These are phyloP conservation scores for Carpinus viminea DNA, from an alignment of 306 rosid species.

Conservation along the genomic window DNA sequence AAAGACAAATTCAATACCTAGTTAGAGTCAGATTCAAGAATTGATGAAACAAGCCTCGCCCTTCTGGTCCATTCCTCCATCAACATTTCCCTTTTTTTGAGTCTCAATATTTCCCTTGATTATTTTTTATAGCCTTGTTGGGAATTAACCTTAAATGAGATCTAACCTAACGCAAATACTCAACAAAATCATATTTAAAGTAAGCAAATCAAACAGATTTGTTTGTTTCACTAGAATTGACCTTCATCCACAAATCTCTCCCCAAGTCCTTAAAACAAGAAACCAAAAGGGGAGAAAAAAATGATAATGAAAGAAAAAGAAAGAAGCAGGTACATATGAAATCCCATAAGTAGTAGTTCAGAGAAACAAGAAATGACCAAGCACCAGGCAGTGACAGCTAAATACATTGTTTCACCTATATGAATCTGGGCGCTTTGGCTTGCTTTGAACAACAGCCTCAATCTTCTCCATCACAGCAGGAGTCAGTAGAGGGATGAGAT, in stretches of 20 bases:
- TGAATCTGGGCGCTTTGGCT: slow-evolving; percentile 93
- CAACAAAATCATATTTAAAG: too few relatives aligned
- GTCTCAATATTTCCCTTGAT: too few relatives aligned
- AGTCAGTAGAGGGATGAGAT: slow-evolving; percentile 78
- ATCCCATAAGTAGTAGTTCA: neutral
- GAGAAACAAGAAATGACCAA: neutral
- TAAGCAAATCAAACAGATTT: too few relatives aligned
- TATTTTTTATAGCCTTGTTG: too few relatives aligned
- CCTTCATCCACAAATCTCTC: neutral
- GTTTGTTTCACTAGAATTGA: too few relatives aligned
- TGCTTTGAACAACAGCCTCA: slow-evolving; percentile 81
- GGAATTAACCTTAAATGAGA: too few relatives aligned
- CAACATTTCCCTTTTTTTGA: too few relatives aligned
- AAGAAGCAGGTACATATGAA: neutral
- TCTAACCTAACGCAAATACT: too few relatives aligned
- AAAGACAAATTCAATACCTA: too few relatives aligned
- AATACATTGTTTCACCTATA: slow-evolving; percentile 47
- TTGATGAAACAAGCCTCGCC: too few relatives aligned
- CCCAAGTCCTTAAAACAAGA: neutral
- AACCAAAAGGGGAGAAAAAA: neutral
- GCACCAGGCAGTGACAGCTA: neutral
- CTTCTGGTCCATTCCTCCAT: too few relatives aligned
- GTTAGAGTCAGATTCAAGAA: too few relatives aligned
- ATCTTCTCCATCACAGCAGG: slow-evolving; percentile 94
- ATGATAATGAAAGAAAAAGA: neutral